Conservation (phyloP, 208 protist genomes). For the Crithidia bombi region DNA sequence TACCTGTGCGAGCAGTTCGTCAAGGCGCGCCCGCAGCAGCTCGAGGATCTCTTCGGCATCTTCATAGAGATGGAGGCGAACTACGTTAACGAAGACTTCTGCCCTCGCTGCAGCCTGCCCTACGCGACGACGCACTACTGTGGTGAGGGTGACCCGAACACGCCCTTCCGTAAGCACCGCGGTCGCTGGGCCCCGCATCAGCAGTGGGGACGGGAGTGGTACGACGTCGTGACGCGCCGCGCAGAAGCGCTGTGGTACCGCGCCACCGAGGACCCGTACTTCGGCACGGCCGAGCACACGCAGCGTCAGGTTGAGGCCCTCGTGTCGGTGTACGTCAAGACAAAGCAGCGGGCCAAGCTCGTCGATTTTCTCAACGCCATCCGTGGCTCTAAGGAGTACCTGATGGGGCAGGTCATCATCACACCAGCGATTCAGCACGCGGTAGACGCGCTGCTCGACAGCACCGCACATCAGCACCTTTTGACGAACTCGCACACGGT, state of each 20-base stretch:
- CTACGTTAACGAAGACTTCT: constrained; percentile 82
- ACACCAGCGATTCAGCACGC: constrained; percentile 63
- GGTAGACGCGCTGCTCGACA: constrained; percentile 76
- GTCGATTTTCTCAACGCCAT: constrained; percentile 79
- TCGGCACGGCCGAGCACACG: constrained; percentile 74
- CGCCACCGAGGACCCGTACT: constrained; percentile 88
- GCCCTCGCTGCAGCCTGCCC: constrained; percentile 87
- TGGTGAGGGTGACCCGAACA: constrained; percentile 81
- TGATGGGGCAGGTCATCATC: constrained; percentile 62
- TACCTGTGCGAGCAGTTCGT: constrained; percentile 76
- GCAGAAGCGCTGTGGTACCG: constrained; percentile 90
- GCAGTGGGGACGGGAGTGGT: constrained; percentile 87
- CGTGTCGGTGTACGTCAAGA: constrained; percentile 76
- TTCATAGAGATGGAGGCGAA: constrained; percentile 94
- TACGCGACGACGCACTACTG: constrained; percentile 85
- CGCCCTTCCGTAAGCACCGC: constrained; percentile 83
- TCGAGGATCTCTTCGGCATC: constrained; percentile 85
- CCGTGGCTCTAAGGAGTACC: constrained; percentile 77
- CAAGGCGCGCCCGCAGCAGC: constrained; percentile 54
- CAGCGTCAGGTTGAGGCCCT: constrained; percentile 85
- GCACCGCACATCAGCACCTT: constrained; percentile 79
- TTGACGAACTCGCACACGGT: constrained; percentile 83
- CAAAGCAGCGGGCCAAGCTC: constrained; percentile 82
- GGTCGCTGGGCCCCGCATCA: constrained; percentile 89
- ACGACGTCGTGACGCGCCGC: constrained; percentile 83